Base-by-base conservation (phyloP, 345 rosid species). In the Eutrema yunnanense region DNA sequence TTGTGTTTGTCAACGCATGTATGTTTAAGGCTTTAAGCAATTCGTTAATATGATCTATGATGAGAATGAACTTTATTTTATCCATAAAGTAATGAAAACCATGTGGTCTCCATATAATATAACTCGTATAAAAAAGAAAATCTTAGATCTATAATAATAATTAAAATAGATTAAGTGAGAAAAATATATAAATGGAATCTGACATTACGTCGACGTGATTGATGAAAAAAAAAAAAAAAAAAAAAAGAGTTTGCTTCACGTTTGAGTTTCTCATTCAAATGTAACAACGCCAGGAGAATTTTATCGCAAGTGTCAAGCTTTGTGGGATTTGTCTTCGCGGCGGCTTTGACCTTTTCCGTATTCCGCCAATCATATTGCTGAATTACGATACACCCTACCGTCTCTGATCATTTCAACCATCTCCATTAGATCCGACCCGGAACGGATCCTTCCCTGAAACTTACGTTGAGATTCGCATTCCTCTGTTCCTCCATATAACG, bases 401-500 rank as follows among this genome's bases (percentile, higher is more conserved):
- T 50, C 41, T 14, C 67, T 62, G 74, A 69, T 55, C 16, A 38
- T 9, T 0, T 2, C 50, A 43, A 46, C 71, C 43, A 22, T 44
- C 27, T 43, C 14, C 11, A 3, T 6, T 33, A 71, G 72, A 77
- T 71, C 68, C 76, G 73, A 77, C 67, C 63, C 73, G 44, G 6
- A 58, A 34, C 67, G 72, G 27, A 56, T 69, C 75, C 16, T 70
- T 47, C 62, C 42, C 4, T 19, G 75, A 37, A 76, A 58, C 70
- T 42, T 70, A 22, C 6, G 27, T 36, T 14, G 54, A 70, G 72
- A 65, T 71, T 77, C 76, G 67, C 10, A 58, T 77, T 77, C 42
- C 67, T 71, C 80, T 71, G 72, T 77, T 71, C 76, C 76, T 71
- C 76, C 76, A 43, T 58, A 14, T 50, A 77, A 69, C 60, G 44